A percentile compares a stretch with the other conserved stretches of the same genome.
phyloP scores from a whole-genome alignment of 768 basidiomycete species.

The Tylopilus balloui region DNA sequence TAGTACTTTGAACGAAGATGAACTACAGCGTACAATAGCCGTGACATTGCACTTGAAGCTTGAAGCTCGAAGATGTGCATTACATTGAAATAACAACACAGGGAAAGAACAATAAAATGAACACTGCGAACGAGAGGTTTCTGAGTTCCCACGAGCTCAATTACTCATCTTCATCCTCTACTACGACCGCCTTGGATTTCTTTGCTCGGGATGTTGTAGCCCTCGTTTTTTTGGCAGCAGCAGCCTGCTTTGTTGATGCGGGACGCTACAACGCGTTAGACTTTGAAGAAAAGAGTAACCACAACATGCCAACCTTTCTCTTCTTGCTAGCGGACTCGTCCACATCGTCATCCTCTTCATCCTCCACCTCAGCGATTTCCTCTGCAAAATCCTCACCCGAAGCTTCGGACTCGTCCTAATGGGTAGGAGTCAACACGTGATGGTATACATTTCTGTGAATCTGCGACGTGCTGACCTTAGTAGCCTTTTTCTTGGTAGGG shows the following conservation, averaged over 20 bases:
- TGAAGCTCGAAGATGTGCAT: conserved; percentile 3
- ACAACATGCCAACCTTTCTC: conserved; percentile 51
- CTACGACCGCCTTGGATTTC: conserved; percentile 45
- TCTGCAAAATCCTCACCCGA: conserved; percentile 47
- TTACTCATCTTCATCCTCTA: conserved; percentile 39
- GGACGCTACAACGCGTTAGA: conserved; percentile 35
- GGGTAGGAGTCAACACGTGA: not conserved
- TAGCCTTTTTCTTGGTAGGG: conserved; percentile 40
- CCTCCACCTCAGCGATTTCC: conserved; percentile 43
- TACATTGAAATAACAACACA: conserved; percentile 6
- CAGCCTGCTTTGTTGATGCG: conserved; percentile 41
- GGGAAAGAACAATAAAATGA: not conserved
- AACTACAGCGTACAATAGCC: too few species aligned
- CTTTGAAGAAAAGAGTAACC: not conserved
- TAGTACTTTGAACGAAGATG: too few species aligned
- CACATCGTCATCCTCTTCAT: conserved; percentile 42
- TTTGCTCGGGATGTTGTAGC: conserved; percentile 28
- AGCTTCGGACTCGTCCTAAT: conserved; percentile 34
- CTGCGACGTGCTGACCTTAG: conserved; percentile 34
- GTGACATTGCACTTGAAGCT: too few species aligned
- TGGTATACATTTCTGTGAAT: not conserved
- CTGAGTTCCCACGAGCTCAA: not conserved
- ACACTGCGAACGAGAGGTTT: conserved; percentile 5
- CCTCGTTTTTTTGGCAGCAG: conserved; percentile 38
- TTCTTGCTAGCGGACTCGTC: conserved; percentile 49